Percentiles rank a stretch among this genome's conserved stretches.
Evolutionary conservation across 2,329 filamentous ascomycete genomes (phyloP).

Genomic region (Penicillium sp.): DNA sequence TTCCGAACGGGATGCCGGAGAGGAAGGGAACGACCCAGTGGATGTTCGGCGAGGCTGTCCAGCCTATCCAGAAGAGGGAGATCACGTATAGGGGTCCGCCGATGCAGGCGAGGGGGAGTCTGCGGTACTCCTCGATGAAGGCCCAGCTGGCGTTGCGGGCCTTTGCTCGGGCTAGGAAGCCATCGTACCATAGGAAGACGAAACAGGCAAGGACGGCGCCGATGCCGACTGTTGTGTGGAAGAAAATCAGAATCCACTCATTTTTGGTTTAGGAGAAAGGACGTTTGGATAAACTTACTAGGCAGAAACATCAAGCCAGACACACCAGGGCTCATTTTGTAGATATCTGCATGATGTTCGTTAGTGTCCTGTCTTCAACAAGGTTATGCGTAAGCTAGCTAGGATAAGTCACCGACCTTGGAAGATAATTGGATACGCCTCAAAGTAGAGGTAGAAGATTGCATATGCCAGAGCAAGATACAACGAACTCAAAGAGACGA

Average conservation of each 20-base stretch:
- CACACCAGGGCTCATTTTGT: constrained; percentile 38
- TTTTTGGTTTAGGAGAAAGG: background rate
- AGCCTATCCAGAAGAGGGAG: constrained; percentile 55
- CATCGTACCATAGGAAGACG: constrained; percentile 68
- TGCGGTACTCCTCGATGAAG: constrained; percentile 52
- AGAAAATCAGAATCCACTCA: background rate
- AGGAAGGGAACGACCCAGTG: constrained; percentile 54
- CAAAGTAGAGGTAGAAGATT: constrained; percentile 71
- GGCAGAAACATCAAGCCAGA: constrained; percentile 38
- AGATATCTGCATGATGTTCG: constrained; percentile 35
- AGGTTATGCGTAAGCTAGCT: background rate
- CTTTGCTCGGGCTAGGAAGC: constrained; percentile 56
- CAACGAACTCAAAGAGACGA: constrained; percentile 67
- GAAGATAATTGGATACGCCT: constrained; percentile 72
- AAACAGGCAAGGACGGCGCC: constrained; percentile 61
- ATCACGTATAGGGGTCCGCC: constrained; percentile 61
- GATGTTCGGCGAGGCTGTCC: constrained; percentile 32
- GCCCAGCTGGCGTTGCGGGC: constrained; percentile 29
- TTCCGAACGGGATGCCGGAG: constrained; percentile 63
- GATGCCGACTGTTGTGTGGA: constrained; percentile 50
- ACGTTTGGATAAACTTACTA: constrained; percentile 22
- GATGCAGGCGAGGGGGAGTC: constrained; percentile 69
- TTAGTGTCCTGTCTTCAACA: constrained; percentile 56
- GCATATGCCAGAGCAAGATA: constrained; percentile 71
- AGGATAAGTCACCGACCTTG: constrained; percentile 31